Evolutionary conservation across 768 basidiomycete genomes (phyloP).

Genomic region (Lactarius quietus): DNA sequence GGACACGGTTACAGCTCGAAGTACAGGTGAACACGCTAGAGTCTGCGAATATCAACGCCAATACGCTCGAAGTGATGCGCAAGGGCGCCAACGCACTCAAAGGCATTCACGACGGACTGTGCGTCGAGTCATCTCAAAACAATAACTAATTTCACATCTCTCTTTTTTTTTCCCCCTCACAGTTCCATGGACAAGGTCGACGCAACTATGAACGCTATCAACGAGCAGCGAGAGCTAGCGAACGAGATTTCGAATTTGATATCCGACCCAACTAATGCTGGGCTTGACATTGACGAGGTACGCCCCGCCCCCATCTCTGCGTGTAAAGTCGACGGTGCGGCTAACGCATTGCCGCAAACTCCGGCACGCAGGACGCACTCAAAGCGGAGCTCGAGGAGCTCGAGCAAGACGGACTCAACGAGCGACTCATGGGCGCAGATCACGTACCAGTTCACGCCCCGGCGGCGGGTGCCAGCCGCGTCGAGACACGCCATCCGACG

Average conservation of each 20-base stretch:
- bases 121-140: slow-evolving; percentile 36
- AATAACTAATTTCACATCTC: background rate
- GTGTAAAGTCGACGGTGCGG: background rate
- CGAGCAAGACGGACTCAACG: slow-evolving; percentile 86
- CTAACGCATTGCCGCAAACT: slow-evolving; percentile 4
- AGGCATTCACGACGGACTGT: slow-evolving; percentile 88
- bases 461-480: slow-evolving; percentile 46
- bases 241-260: slow-evolving; percentile 91
- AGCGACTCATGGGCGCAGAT: slow-evolving; percentile 80
- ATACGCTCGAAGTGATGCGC: slow-evolving; percentile 98
- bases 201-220: slow-evolving; percentile 77
- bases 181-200: slow-evolving; percentile 90
- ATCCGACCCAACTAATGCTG: slow-evolving; percentile 60
- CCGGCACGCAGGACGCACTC: slow-evolving; percentile 62
- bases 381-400: slow-evolving; percentile 77
- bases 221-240: slow-evolving; percentile 88
- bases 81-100: slow-evolving; percentile 86
- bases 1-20: slow-evolving; percentile 87
- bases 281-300: slow-evolving; percentile 70
- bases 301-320: slow-evolving; percentile 23
- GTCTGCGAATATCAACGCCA: slow-evolving; percentile 95
- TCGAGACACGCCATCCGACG: slow-evolving; percentile 35
- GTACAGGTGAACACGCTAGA: slow-evolving; percentile 97
- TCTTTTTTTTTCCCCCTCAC: slow-evolving; percentile 8
- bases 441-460: slow-evolving; percentile 87